phyloP scores from a whole-genome alignment of 371 early-diverging fungal species.

The Mucor circinelloides region DNA sequence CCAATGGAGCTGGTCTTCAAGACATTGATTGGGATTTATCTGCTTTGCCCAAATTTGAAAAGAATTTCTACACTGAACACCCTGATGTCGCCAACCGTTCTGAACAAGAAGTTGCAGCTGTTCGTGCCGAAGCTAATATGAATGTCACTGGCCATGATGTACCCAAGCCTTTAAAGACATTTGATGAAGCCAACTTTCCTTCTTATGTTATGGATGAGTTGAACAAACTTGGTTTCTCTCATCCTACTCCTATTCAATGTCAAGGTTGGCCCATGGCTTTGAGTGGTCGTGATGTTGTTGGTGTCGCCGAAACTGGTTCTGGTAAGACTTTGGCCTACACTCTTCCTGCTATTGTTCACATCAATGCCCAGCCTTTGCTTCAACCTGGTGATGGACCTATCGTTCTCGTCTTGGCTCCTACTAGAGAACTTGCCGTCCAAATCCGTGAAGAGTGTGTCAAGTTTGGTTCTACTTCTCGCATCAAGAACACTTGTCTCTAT shows the following conservation, averaged over 20 bases:
- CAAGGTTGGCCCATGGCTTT: conserved; percentile 99
- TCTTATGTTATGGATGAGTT: conserved; percentile 88
- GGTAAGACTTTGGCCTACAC: conserved; percentile 99
- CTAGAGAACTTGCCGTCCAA: conserved; percentile 93
- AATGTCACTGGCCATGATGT: conserved; percentile 71
- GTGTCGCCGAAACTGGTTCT: conserved; percentile 98
- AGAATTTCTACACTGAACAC: conserved; percentile 92
- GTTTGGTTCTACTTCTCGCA: conserved; percentile 86
- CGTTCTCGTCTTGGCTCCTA: conserved; percentile 92
- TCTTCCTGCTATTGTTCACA: conserved; percentile 98
- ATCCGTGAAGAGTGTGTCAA: conserved; percentile 93
- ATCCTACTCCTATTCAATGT: conserved; percentile 98
- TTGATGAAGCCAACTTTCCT: conserved; percentile 86
- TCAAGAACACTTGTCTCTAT: conserved; percentile 94
- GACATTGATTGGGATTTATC: conserved; percentile 73
- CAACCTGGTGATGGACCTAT: conserved; percentile 98
- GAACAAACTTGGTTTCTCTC: conserved; percentile 78
- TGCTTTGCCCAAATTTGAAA: conserved; percentile 81
- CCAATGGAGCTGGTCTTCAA: conserved; percentile 62
- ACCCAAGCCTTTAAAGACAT: conserved; percentile 82
- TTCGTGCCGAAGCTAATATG: conserved; percentile 71
- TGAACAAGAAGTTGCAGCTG: conserved; percentile 63
- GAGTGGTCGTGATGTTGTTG: conserved; percentile 97
- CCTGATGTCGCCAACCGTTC: conserved; percentile 62
- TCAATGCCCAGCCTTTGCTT: conserved; percentile 95